Conservation (phyloP, 202 grass and related monocot genomes). For the Dendrocalamus latiflorus region DNA sequence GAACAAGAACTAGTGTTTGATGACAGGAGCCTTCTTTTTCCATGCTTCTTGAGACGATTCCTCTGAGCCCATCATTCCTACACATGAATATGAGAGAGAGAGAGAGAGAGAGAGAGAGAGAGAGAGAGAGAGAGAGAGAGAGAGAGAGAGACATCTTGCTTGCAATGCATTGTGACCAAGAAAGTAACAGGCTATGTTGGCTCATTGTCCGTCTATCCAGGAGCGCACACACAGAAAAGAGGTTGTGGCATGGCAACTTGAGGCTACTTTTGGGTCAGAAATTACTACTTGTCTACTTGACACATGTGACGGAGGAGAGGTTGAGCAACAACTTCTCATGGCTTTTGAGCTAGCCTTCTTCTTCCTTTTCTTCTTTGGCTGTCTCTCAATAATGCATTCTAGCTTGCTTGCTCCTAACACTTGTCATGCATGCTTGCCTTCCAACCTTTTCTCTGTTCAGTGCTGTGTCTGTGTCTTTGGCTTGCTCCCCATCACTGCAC, state of each 20-base stretch:
- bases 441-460: conserved; percentile 15
- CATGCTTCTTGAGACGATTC: conserved; percentile 40
- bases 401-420: conserved; percentile 24
- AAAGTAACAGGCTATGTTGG: conserved; percentile 15
- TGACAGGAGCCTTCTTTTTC: conserved; percentile 27
- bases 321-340: conserved; percentile 17
- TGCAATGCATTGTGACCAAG: conserved; percentile 9
- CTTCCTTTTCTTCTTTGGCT: not conserved
- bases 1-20: conserved; percentile 34
- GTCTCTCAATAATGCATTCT: conserved; percentile 19
- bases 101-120: too few species aligned
- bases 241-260: conserved; percentile 8
- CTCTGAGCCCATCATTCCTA: conserved; percentile 26
- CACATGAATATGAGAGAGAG: not conserved
- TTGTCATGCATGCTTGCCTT: conserved; percentile 24
- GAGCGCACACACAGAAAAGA: not conserved
- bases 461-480: not conserved
- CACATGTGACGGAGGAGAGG: not conserved
- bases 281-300: not conserved
- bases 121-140: too few species aligned
- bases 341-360: not conserved
- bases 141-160: not conserved
- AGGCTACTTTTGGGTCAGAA: not conserved
- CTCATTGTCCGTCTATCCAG: conserved; percentile 17
- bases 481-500: conserved; percentile 27